Conservation (phyloP, 768 basidiomycete genomes). For the Auriculariales sp. region DNA sequence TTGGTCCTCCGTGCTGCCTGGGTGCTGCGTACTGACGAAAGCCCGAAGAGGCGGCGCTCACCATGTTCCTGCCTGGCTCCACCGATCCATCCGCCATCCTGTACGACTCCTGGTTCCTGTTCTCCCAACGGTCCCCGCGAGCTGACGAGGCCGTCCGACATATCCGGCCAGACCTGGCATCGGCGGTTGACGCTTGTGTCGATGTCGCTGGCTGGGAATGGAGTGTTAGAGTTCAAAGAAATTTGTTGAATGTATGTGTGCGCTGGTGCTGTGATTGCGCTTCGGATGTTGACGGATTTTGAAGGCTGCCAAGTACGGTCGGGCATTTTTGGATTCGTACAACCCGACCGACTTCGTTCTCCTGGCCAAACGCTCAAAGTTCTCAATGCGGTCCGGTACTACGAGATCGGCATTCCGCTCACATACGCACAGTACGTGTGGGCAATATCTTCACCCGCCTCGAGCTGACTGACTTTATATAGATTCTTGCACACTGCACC, state of each 20-base stretch:
- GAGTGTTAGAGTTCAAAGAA: conserved; percentile 82
- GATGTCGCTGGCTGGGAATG: conserved; percentile 89
- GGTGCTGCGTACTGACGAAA: neutral
- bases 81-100: conserved; percentile 83
- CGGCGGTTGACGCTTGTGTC: conserved; percentile 82
- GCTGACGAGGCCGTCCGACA: conserved; percentile 85
- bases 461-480: conserved; percentile 4
- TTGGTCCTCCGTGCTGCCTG: neutral
- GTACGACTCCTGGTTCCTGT: conserved; percentile 85
- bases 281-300: conserved; percentile 1
- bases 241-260: conserved; percentile 56
- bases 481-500: conserved; percentile 79
- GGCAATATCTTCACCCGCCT: too few relatives aligned
- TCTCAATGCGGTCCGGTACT: conserved; percentile 81
- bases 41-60: conserved; percentile 52
- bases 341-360: conserved; percentile 85
- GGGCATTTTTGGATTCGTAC: conserved; percentile 84
- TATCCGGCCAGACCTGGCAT: conserved; percentile 72
- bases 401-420: conserved; percentile 85
- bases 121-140: conserved; percentile 70
- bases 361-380: conserved; percentile 88
- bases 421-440: conserved; percentile 72
- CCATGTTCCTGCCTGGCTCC: conserved; percentile 87
- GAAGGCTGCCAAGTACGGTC: conserved; percentile 93
- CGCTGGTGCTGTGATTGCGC: neutral